Evolutionary conservation across 345 rosid genomes (phyloP), one percentile per base, ranked within the genome.

Genomic region (Populus tremula): DNA sequence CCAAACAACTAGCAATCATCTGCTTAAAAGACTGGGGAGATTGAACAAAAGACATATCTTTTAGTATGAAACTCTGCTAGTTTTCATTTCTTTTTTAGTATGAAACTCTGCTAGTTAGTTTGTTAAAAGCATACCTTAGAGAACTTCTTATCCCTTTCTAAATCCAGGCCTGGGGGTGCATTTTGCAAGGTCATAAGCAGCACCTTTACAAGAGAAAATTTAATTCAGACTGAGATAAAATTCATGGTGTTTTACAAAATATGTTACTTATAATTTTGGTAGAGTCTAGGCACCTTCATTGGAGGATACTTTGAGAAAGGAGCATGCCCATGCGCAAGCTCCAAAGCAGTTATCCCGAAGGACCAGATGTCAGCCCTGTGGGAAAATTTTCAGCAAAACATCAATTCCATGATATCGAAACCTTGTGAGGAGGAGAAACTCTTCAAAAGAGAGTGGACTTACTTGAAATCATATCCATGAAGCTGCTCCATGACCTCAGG

Each of bases 401-500:
- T 82, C 74, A 79, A 66, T 66, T 29, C 78, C 63, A 35, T 74
- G 67, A 47, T 17, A 81, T 75, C 35, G 10, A 76, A 27, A 61
- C 36, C 76, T 39, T 33, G 65, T 29, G 64, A 74, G 77, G 20
- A 54, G 69, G 71, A 63, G 74, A 59, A 53, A 67, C 31, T 62
- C 16, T 16, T 29, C 61, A 80, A 25, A 76, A 72, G 35, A 77
- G 62, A 78, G 27, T 54, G 74, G 54, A 84, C 90, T 85, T 65
- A 96, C 99, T 93, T 96, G 89, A 93, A 92, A 82, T 96, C 97
- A 88, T 96, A 96, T 77, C 99, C 99, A 72, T 92, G 97, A 72
- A 96, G 72, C 88, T 96, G 99, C 87, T 96, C 98, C 99, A 96
- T 89, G 78, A 96, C 99, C 87, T 96, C 99, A 73, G 99, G 99